Evolutionary conservation across 2,329 filamentous ascomycete genomes (phyloP).

Genomic region (Penicillium sp.): DNA sequence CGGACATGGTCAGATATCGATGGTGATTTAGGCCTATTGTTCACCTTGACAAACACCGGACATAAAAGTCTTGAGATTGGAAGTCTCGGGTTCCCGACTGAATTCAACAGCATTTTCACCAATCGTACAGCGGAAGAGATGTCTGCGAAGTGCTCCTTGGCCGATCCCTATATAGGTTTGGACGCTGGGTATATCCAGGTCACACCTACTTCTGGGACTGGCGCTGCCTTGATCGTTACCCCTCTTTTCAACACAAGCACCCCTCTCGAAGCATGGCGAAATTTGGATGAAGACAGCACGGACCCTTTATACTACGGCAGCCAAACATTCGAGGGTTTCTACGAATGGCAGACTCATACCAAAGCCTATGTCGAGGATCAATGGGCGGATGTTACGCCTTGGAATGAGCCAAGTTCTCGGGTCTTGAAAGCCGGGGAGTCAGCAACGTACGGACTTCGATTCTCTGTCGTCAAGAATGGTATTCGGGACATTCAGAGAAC

Average conservation of each 20-base stretch:
- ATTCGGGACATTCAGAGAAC: conserved; percentile 55
- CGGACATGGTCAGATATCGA: conserved; percentile 57
- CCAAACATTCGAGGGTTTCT: conserved; percentile 64
- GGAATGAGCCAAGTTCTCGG: conserved; percentile 59
- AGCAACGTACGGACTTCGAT: conserved; percentile 56
- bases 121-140: conserved; percentile 54
- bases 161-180: conserved; percentile 65
- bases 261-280: conserved; percentile 60
- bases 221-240: conserved; percentile 59
- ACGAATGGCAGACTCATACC: conserved; percentile 63
- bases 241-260: conserved; percentile 51
- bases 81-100: conserved; percentile 61
- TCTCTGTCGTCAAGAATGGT: conserved; percentile 51
- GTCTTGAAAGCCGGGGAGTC: conserved; percentile 51
- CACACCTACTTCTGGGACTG: conserved; percentile 56
- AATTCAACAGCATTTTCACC: conserved; percentile 67
- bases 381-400: conserved; percentile 56
- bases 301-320: conserved; percentile 51
- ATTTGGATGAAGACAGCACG: conserved; percentile 52
- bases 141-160: conserved; percentile 57
- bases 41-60: conserved; percentile 56
- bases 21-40: conserved; percentile 56
- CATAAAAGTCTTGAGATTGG: conserved; percentile 55
- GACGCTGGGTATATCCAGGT: conserved; percentile 63
- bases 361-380: conserved; percentile 61